Evolutionary conservation across 345 rosid genomes (phyloP), one percentile per base, ranked within the genome.

Genomic region (Rhodamnia argentea): DNA sequence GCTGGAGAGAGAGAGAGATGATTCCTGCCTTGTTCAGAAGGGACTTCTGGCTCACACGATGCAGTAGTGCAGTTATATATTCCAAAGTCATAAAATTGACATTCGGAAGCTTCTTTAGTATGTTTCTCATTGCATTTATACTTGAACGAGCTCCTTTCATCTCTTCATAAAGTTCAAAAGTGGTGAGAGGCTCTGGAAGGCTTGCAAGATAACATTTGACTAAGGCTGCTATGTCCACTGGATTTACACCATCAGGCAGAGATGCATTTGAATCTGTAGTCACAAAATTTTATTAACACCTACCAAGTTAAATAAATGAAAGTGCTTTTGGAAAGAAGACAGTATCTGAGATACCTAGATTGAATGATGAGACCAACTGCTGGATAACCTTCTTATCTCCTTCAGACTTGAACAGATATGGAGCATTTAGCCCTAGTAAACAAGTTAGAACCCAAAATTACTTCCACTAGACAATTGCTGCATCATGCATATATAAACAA

Each of bases 11-110:
- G 58, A 87, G 59, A 85, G 52, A 55, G 84, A 85, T 27, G 37
- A 26, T 76, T 84, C 91, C 74, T 88, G 90, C 99, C 94, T 97
- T 96, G 93, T 96, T 97, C 86, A 97, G 91, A 86, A 87, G 91
- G 40, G 98, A 93, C 88, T 96, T 97, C 91, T 96, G 92, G 92
- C 97, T 95, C 85, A 96, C 95, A 60, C 91, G 95, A 85, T 95
- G 97, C 86, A 97, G 76, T 29, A 96, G 85, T 23, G 99, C 97
- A 56, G 99, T 96, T 74, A 95, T 70, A 83, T 92, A 92, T 94
- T 97, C 99, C 87, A 97, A 86, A 56, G 98, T 96, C 93, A 94
- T 94, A 91, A 93, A 97, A 88, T 96, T 97, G 70, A 92, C 96
- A 85, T 47, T 94, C 27, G 99, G 95, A 87, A 97, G 98, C 91